Conservation (phyloP, 1,284 basidiomycete genomes). For the Coniophora puteana region DNA sequence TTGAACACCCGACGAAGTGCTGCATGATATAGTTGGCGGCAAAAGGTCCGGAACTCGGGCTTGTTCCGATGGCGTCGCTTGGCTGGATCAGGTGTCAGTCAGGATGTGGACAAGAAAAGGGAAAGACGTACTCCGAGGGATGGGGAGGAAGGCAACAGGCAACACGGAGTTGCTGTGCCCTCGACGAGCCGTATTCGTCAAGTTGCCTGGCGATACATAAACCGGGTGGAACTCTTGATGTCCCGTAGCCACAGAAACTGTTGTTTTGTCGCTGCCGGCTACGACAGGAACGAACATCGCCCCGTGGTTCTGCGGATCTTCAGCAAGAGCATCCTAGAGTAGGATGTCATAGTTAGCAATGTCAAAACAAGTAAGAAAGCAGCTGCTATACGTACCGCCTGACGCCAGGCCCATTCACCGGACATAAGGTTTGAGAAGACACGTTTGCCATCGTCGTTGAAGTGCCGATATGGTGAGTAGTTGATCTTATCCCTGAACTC, state of each 20-base stretch:
- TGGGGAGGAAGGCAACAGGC: slow-evolving; percentile 20
- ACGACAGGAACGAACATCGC: slow-evolving; percentile 14
- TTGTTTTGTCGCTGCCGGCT: slow-evolving; percentile 21
- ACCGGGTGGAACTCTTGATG: slow-evolving; percentile 21
- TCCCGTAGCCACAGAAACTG: slow-evolving; percentile 24
- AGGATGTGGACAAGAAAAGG: background rate
- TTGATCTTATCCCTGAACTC: slow-evolving; percentile 22
- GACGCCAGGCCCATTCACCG: slow-evolving; percentile 15
- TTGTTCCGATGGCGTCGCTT: slow-evolving; percentile 6
- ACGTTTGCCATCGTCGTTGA: slow-evolving; percentile 2
- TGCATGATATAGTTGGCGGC: slow-evolving; percentile 4
- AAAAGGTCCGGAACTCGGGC: slow-evolving; percentile 2
- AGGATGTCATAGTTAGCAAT: no score
- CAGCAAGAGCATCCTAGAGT: slow-evolving; percentile 2
- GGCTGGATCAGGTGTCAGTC: background rate
- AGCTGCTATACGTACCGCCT: slow-evolving; percentile 9
- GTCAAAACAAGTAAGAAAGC: background rate
- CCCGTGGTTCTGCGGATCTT: slow-evolving; percentile 11
- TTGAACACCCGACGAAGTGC: slow-evolving; percentile 4
- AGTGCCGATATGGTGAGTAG: slow-evolving; percentile 14
- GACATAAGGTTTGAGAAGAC: slow-evolving; percentile 15
- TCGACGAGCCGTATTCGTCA: slow-evolving; percentile 20
- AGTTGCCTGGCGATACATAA: slow-evolving; percentile 15
- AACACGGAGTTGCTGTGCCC: slow-evolving; percentile 17
- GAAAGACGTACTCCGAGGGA: slow-evolving; percentile 17